Percentiles rank a stretch among this genome's conserved stretches.
Evolutionary conservation across 768 basidiomycete genomes (phyloP).

Genomic region (Lentinula sp.): DNA sequence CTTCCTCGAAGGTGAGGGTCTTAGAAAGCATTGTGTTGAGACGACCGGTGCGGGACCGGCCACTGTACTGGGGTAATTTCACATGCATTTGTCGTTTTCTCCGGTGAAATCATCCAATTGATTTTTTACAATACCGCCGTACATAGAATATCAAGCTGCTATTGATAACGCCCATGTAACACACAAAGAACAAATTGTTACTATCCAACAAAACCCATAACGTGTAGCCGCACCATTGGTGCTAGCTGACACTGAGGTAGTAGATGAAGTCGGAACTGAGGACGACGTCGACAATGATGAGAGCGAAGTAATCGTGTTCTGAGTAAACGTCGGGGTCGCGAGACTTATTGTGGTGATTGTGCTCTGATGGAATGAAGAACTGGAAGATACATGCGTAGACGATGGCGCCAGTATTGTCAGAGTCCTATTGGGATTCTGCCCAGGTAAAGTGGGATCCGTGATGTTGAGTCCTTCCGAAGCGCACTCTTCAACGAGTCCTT

Average conservation of each 20-base stretch:
- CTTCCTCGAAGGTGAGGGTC: conserved; percentile 51
- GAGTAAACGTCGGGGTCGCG: background rate
- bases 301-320: background rate
- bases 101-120: too few species aligned
- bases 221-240: background rate
- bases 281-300: background rate
- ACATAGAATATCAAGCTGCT: too few species aligned
- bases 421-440: background rate
- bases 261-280: background rate
- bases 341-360: background rate
- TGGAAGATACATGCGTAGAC: background rate
- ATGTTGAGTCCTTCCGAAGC: conserved; percentile 1
- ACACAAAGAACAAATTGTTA: background rate
- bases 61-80: background rate
- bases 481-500: background rate
- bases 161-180: background rate
- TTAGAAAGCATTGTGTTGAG: background rate
- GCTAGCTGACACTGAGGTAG: background rate
- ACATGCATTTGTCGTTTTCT: background rate
- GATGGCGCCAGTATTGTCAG: background rate
- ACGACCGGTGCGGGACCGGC: background rate
- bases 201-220: background rate
- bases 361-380: background rate
- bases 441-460: conserved; percentile 2
- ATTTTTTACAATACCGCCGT: too few species aligned